Percentiles rank a stretch among this genome's conserved stretches.
These are phyloP conservation scores for Populus davidiana DNA, from an alignment of 345 rosid species.

Conservation along the genomic window DNA sequence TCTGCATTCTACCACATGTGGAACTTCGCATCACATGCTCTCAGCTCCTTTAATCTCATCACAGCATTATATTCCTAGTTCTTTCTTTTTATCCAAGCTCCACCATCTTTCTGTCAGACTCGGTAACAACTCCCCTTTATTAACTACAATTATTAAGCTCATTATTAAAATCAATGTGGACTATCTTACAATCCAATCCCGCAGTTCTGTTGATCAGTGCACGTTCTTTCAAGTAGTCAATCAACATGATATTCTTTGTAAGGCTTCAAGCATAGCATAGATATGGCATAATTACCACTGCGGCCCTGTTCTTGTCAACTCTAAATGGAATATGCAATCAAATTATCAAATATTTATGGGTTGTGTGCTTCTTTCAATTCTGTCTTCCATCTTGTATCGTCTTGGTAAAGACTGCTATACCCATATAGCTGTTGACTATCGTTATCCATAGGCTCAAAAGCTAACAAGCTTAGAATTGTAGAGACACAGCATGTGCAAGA, in stretches of 20 bases:
- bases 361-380: neutral
- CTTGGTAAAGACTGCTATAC: conserved; percentile 14
- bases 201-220: conserved; percentile 6
- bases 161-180: conserved; percentile 12
- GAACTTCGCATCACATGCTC: conserved; percentile 19
- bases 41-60: conserved; percentile 18
- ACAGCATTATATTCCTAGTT: conserved; percentile 6
- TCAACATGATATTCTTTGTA: neutral
- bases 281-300: conserved; percentile 5
- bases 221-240: neutral
- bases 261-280: conserved; percentile 5
- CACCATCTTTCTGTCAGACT: conserved; percentile 21
- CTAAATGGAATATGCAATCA: conserved; percentile 13
- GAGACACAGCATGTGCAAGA: conserved; percentile 41
- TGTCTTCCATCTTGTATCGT: conserved; percentile 22
- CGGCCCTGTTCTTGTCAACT: conserved; percentile 27
- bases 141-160: conserved; percentile 24
- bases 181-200: conserved; percentile 7
- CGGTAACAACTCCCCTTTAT: conserved; percentile 2
- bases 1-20: conserved; percentile 16
- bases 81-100: conserved; percentile 14
- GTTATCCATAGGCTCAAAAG: neutral
- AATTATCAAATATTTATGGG: neutral
- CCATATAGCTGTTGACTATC: neutral
- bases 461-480: neutral